Conservation (phyloP, 768 basidiomycete species). For the Auriculariales sp. region DNA sequence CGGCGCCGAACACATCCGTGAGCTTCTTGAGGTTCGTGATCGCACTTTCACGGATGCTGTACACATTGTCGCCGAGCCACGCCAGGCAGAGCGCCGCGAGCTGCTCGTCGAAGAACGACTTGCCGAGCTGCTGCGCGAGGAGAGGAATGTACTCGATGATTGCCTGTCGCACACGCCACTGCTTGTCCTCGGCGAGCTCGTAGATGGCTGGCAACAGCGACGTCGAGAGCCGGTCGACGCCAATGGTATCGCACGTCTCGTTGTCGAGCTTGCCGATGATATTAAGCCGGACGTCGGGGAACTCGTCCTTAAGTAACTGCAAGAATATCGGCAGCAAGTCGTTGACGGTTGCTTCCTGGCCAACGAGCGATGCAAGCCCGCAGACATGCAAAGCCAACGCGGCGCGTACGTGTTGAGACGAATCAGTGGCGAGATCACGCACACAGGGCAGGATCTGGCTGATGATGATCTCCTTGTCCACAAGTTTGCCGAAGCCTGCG, state of each 20-base stretch:
- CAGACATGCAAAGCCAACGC: constrained; percentile 93
- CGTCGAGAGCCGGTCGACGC: constrained; percentile 86
- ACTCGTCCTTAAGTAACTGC: constrained; percentile 93
- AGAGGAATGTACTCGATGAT: constrained; percentile 99
- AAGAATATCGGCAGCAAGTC: constrained; percentile 94
- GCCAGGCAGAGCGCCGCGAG: constrained; percentile 96
- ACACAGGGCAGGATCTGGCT: constrained; percentile 90
- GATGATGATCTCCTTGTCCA: constrained; percentile 89
- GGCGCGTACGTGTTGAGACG: constrained; percentile 93
- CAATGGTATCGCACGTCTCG: constrained; percentile 55
- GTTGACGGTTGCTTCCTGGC: constrained; percentile 87
- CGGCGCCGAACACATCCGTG: constrained; percentile 96
- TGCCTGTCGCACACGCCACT: constrained; percentile 98
- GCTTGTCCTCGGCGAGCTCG: constrained; percentile 96
- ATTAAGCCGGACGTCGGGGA: constrained; percentile 93
- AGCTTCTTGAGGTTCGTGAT: constrained; percentile 93
- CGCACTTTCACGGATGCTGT: constrained; percentile 96
- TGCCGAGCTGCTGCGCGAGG: constrained; percentile 93
- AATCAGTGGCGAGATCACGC: constrained; percentile 82
- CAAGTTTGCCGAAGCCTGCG: constrained; percentile 81
- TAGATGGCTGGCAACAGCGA: constrained; percentile 95
- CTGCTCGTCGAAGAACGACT: constrained; percentile 94
- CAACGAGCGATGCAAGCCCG: constrained; percentile 87
- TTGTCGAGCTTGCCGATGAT: constrained; percentile 53
- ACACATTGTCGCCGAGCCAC: constrained; percentile 97